Evolutionary conservation across 75 land plant genomes (phyloP), one percentile per base, ranked within the genome.

Genomic region (Isoetes taiwanensis): DNA sequence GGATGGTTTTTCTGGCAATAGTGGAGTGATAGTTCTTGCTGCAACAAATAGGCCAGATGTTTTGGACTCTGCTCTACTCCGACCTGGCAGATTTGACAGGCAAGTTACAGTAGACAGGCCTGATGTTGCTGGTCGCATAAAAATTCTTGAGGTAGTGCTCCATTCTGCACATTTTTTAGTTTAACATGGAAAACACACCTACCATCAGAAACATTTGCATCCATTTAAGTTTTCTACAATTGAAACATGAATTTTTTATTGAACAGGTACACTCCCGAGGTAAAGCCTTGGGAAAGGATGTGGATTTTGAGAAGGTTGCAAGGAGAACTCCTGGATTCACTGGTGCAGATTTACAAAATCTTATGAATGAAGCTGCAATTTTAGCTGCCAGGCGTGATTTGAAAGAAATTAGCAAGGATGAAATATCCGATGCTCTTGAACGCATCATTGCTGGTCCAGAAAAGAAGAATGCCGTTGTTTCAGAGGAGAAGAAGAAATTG

Each of bases 271-370:
- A 94, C 57, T 84, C 99, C 3, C 76, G 96, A 66, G 99, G 99
- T n/a, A 94, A 94, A 62, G 83, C 96, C 14, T 76, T 94, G 61
- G 99, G 77, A 28, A 94, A 94, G 72, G 99, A 94, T 68, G 99
- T 94, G 0, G 99, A 94, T 68, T 89, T 94, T 64, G 99, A 94
- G 32, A 94, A 94, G 68, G 80, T 94, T 65, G 70, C 99, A 2
- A 79, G 99, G 67, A 88, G 99, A 62, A 94, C 99, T n/a, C 99
- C 99, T 14, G 99, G 99, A 3, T 94, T 94, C 58, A 94, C 99
- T 14, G 99, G 99, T 2, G 99, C 99, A 37, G 99, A 94, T 56
- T 65, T 94, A 66, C 99, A 94, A 57, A 94, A 93, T 61, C 75
- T 93, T 59, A 93, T 93, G 99, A 94, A 94, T 65, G 99, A 94